Base-by-base conservation (phyloP, 2,329 filamentous ascomycete genomes). In the Colletotrichum sp. region DNA sequence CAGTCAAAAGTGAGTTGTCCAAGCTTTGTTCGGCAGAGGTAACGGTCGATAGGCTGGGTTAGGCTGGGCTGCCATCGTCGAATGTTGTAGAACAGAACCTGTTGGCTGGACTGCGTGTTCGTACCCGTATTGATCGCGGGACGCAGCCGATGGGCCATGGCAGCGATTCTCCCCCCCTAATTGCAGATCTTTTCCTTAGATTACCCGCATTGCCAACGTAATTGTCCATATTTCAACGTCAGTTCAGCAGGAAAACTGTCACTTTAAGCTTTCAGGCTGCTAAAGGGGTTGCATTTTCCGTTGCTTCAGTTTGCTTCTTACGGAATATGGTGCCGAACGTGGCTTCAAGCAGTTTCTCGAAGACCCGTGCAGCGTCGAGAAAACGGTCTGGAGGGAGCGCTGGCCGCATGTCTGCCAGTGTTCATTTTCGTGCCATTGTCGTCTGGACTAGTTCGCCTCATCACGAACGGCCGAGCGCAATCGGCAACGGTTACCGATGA, bases 111-210 rank as follows among this genome's bases (percentile, higher is more conserved):
- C 24, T 3, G 43, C 63, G 68, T 72, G n/a, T 55, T 75, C 73
- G 73, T 75, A 73, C 43, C 73, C 73, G 73, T 73, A 69, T 70
- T 63, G 24, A 61, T 75, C 21, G 4, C 21, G 64, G 43, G 32
- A 61, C 28, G 30, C 28, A 59, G 28, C 30, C 39, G 55, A 61
- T 16, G 43, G 43, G 43, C n/a, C 43, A 48, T 48, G 72, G 66
- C 21, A 55, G 60, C 52, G 21, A 30, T 59, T 43, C 18, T 69
- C 36, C 24, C 15, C 39, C 52, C 21, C 15, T 30, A 57, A 30
- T 26, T 24, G 70, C 48, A 69, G 57, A 75, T 73, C 70, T 69
- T 69, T n/a, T 2, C 59, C 43, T 16, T 57, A 55, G 57, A 39
- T 39, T 55, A 26, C 34, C 59, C 43, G 57, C 73, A 75, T 73